phyloP scores from a whole-genome alignment of 1,139 yeast genomes.

The Hyphopichia khmerensis region DNA sequence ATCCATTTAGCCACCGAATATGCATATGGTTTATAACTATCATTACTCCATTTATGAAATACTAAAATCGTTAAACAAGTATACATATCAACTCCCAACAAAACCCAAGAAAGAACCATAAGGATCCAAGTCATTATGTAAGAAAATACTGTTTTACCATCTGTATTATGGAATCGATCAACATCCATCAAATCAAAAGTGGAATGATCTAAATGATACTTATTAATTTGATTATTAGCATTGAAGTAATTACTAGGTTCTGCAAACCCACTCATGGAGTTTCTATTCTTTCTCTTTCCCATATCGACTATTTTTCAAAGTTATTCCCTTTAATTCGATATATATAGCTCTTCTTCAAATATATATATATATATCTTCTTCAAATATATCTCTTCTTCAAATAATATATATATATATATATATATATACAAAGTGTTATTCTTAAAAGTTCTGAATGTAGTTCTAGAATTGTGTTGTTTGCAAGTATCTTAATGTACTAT shows the following conservation, averaged over 20 bases:
- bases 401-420: no score
- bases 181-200: conserved; percentile 45
- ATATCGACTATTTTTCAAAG: no score
- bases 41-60: conserved; percentile 70
- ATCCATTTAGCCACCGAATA: conserved; percentile 70
- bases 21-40: conserved; percentile 55
- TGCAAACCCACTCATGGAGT: not conserved
- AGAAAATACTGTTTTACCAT: conserved; percentile 51
- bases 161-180: conserved; percentile 52
- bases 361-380: no score
- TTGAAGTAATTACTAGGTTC: conserved; percentile 7
- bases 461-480: no score
- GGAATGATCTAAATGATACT: conserved; percentile 37
- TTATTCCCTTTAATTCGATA: not conserved
- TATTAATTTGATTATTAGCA: conserved; percentile 24
- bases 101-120: conserved; percentile 53
- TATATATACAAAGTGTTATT: no score
- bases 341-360: no score
- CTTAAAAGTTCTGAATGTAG: no score
- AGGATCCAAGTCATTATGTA: conserved; percentile 54
- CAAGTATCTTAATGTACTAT: no score
- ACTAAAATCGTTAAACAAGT: conserved; percentile 77
- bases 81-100: conserved; percentile 73
- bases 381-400: no score
- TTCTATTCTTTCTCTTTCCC: not conserved